Base-by-base conservation (phyloP, 73 alveolate species). In the Stentor coeruleus region DNA sequence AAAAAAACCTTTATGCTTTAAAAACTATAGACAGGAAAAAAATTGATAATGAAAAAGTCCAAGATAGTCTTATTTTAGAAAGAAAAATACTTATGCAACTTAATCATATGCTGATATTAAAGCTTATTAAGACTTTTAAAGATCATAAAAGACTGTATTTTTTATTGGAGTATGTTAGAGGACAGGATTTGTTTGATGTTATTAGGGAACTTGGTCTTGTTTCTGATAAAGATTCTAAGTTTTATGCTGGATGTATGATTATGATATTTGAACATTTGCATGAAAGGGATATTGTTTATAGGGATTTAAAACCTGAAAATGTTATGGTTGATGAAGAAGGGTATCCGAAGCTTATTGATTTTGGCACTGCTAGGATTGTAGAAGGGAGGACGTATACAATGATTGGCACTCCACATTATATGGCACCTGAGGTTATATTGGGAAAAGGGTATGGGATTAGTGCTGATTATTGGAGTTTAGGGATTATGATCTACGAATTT, bases 251-350 rank as follows among this genome's bases (percentile, higher is more conserved):
- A 14, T 84, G 83, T n/a, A 55, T 84, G 35, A 74, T 79, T 49
- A 37, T 84, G 35, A 58, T 82, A 38, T 59, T 92, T 59, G 96
- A 92, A 82, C 90, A 90, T 83, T 77, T 92, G 73, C 96, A 92
- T 74, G 82, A 83, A 41, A 90, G 73, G 66, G 77, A 86, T 59
- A 83, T 90, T 55, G 60, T 86, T 28, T 91, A 86, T 74, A 76
- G 97, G 38, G 96, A 92, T 87, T 73, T 92, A 59, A 90, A 90
- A 42, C 97, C 97, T 31, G 93, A 92, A 82, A 92, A 92, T 82
- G 83, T 92, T n/a, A 90, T 92, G 95, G 84, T 92, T 84, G 96
- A 92, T 87, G 93, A 77, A 28, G 87, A 92, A 28, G 97, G 97
- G 1, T 84, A 86, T 83, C 81, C 90, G 84, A 92, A 92, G 81